phyloP scores from a whole-genome alignment of 306 rosid species.

The Lotus japonicus region DNA sequence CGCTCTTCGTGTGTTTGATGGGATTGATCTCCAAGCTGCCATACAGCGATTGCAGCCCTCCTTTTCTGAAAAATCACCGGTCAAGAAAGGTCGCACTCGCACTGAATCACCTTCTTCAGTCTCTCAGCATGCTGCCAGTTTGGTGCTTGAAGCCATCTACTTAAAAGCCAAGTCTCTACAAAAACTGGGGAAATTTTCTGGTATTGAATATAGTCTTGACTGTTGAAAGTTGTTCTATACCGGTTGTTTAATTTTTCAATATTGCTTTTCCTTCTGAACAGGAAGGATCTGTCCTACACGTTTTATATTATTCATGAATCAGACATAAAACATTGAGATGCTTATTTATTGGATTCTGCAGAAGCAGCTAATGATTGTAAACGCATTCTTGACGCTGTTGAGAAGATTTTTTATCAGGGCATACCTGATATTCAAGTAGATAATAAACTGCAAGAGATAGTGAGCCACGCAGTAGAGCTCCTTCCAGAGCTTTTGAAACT shows the following conservation, averaged over 20 bases:
- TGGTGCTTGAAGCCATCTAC: conserved; percentile 96
- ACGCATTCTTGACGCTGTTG: conserved; percentile 77
- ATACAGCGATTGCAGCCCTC: conserved; percentile 79
- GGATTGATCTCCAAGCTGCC: conserved; percentile 91
- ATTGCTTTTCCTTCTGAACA: conserved; percentile 8
- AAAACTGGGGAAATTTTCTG: conserved; percentile 66
- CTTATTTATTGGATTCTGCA: conserved; percentile 40
- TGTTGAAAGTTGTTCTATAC: conserved; percentile 16
- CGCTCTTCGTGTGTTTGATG: conserved; percentile 90
- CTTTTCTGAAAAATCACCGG: conserved; percentile 47
- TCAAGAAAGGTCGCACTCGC: conserved; percentile 57
- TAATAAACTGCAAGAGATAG: conserved; percentile 70
- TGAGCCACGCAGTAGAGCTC: conserved; percentile 86
- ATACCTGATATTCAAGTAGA: conserved; percentile 81
- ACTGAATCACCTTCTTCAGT: conserved; percentile 54
- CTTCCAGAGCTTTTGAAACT: conserved; percentile 92
- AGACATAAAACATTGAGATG: conserved; percentile 16
- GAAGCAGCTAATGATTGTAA: conserved; percentile 87
- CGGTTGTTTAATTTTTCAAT: neutral
- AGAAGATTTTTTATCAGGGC: conserved; percentile 74
- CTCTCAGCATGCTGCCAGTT: conserved; percentile 87
- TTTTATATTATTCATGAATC: neutral
- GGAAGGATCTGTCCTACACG: neutral
- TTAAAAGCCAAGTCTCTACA: conserved; percentile 88
- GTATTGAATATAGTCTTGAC: conserved; percentile 28